Conservation (phyloP, 2,329 filamentous ascomycete species). For the Aureobasidium sp. region DNA sequence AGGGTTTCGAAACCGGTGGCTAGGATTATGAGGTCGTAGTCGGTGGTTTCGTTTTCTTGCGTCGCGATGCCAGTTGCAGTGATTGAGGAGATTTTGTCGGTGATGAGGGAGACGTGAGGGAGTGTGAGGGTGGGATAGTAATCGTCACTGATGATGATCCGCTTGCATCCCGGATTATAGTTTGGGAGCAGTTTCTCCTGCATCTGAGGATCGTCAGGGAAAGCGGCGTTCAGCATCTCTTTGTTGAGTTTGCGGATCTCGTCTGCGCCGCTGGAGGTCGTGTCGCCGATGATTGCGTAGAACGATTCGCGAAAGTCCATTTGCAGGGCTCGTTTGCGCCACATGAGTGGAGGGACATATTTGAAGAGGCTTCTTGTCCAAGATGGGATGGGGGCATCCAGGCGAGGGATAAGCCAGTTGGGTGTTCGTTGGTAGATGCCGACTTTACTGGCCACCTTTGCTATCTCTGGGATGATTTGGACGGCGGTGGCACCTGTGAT, state of each 20-base stretch:
- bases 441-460: slow-evolving; percentile 43
- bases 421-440: slow-evolving; percentile 53
- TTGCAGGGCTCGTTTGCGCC: slow-evolving; percentile 43
- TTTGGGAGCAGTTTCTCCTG: slow-evolving; percentile 48
- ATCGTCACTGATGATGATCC: slow-evolving; percentile 50
- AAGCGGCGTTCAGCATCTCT: slow-evolving; percentile 38
- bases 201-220: slow-evolving; percentile 44
- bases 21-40: slow-evolving; percentile 50
- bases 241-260: slow-evolving; percentile 33
- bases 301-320: slow-evolving; percentile 51
- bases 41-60: slow-evolving; percentile 27
- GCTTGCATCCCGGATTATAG: slow-evolving; percentile 50
- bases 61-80: slow-evolving; percentile 43
- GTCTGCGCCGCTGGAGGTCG: slow-evolving; percentile 35
- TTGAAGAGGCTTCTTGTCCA: slow-evolving; percentile 38
- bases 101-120: slow-evolving; percentile 47
- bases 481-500: slow-evolving; percentile 47
- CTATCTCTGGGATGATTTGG: slow-evolving; percentile 53
- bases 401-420: slow-evolving; percentile 52
- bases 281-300: slow-evolving; percentile 39
- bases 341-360: slow-evolving; percentile 46
- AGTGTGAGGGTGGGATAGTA: slow-evolving; percentile 46
- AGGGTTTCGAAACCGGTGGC: slow-evolving; percentile 55
- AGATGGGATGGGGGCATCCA: slow-evolving; percentile 41
- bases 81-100: slow-evolving; percentile 41